Conservation (phyloP, 352 stramenopile genomes). For the Pythium rhizo-oryzae region DNA sequence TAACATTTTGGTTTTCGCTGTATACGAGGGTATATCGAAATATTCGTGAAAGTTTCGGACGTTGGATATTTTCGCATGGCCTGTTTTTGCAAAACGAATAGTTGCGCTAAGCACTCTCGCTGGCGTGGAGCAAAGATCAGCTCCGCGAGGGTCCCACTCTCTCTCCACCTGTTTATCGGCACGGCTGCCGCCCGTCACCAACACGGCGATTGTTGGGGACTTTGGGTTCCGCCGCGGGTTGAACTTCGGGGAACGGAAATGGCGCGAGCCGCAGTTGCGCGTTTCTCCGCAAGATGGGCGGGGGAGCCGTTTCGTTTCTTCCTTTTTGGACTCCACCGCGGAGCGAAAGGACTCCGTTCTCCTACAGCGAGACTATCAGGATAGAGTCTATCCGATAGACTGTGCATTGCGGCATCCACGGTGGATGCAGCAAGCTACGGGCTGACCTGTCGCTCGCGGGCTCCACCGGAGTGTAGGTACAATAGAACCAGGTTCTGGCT, state of each 20-base stretch:
- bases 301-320: conserved; percentile 4
- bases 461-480: background rate
- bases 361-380: background rate
- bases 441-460: background rate
- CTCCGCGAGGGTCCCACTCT: conserved; percentile 12
- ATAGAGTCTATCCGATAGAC: background rate
- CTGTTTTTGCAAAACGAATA: too few species aligned
- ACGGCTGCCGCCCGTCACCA: background rate
- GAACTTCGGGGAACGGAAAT: conserved; percentile 8
- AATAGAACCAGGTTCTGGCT: background rate
- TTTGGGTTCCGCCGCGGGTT: background rate
- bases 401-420: background rate
- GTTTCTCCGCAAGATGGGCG: conserved; percentile 7
- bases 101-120: background rate
- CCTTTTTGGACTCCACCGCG: background rate
- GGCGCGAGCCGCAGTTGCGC: conserved; percentile 1
- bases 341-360: background rate
- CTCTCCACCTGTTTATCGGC: conserved; percentile 22
- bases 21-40: too few species aligned
- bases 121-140: background rate
- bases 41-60: too few species aligned
- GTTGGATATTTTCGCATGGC: too few species aligned
- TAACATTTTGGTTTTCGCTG: too few species aligned
- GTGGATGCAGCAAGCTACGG: background rate
- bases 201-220: background rate